Evolutionary conservation across 352 stramenopile species (phyloP), one percentile per base, ranked within the genome.

Genomic region (Phytophthora tubulina): DNA sequence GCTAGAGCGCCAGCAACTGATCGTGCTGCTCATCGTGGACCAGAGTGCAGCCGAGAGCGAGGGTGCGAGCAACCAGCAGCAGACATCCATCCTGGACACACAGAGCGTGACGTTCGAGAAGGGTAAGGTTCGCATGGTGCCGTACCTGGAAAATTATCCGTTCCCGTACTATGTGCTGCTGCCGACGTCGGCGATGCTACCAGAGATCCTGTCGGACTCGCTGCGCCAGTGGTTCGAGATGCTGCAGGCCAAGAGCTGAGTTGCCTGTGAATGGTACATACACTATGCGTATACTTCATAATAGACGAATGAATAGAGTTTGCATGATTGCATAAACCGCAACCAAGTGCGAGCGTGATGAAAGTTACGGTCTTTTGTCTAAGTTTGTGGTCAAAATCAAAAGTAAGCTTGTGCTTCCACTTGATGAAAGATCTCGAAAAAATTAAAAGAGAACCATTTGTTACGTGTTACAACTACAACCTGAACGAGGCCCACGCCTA

Each of bases 191-290:
- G 78, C 90, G 31, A 82, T 96, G 67, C 85, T 99, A 41, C 98
- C 98, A 15, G 98, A 99, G 76, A 98, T 99, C 39, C 85, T 99
- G n/a, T 98, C 97, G 15, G 98, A 99, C 81, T 98, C 97, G 32
- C 84, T 99, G 8, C 96, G 97, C 52, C 98, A 99, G 79, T 99
- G 98, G 98, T 99, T 99, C 77, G 98, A 99, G 88, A 98, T 99
- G 84, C 78, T 96, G 9, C 82, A 92, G 71, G 89, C 89, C 76
- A 89, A 92, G 64, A 84, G 60, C 53, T 45, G 48, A 39, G 21
- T 27, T 27, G 21, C 21, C 21, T 27, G 21, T 27, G 21, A 27
- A 27, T 27, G 21, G 21, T 27, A 27, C 21, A 27, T 27, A 27
- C 21, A 27, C 21, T 27, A 27, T 27, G 21, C 21, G 21, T 27